Conservation (phyloP, 768 basidiomycete genomes). For the Tylopilus felleus region DNA sequence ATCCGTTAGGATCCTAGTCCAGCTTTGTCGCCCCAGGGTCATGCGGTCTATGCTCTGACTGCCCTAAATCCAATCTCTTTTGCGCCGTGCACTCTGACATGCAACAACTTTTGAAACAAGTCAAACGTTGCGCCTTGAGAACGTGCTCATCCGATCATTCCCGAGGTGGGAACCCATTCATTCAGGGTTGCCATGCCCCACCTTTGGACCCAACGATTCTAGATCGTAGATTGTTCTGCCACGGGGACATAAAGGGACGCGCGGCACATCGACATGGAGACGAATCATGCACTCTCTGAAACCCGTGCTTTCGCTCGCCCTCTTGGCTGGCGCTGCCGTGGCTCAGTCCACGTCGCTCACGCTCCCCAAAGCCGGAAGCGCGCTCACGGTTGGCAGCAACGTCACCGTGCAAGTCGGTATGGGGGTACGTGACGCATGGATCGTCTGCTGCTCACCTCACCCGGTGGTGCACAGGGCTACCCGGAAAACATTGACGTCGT, state of each 20-base stretch:
- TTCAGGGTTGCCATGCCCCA: neutral
- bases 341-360: conserved; percentile 14
- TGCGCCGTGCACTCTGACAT: too few relatives aligned
- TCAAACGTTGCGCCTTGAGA: neutral
- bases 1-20: neutral
- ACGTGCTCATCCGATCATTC: neutral
- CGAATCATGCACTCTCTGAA: conserved; percentile 18
- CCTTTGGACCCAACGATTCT: too few relatives aligned
- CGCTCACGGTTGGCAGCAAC: conserved; percentile 5
- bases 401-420: conserved; percentile 16
- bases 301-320: conserved; percentile 12
- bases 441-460: neutral
- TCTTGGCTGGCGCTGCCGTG: conserved; percentile 10
- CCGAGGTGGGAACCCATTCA: neutral
- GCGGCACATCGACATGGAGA: neutral
- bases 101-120: neutral
- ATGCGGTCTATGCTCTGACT: too few relatives aligned
- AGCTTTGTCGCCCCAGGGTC: neutral
- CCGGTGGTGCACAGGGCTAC: conserved; percentile 9
- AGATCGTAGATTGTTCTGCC: neutral
- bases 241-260: conserved; percentile 15
- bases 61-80: too few relatives aligned
- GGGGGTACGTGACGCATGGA: conserved; percentile 8
- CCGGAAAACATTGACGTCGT: conserved; percentile 25
- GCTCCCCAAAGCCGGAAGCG: conserved; percentile 5